Evolutionary conservation across 164 flowering plant genomes (phyloP).

Genomic region (Stephania cephalantha): DNA sequence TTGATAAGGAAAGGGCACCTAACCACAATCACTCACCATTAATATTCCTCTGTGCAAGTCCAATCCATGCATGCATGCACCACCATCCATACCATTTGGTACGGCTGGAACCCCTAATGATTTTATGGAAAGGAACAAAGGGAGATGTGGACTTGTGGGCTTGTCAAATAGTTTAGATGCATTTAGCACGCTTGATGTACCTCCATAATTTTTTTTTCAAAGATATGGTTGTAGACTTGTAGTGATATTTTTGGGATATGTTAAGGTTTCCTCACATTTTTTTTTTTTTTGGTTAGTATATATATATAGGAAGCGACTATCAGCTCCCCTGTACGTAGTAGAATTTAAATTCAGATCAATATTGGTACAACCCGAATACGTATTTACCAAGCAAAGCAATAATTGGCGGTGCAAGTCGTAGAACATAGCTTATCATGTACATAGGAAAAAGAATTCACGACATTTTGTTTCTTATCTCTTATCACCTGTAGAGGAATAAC

Average conservation of each 20-base stretch:
- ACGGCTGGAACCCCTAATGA: slow-evolving; percentile 4
- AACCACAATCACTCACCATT: slow-evolving; percentile 4
- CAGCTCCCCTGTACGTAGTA: no score
- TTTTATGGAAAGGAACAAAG: slow-evolving; percentile 5
- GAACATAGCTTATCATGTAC: not conserved
- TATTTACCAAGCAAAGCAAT: no score
- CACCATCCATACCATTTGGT: not conserved
- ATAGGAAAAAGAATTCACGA: not conserved
- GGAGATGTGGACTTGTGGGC: not conserved
- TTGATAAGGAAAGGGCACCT: slow-evolving; percentile 13
- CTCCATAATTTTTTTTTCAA: not conserved
- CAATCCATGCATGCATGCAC: slow-evolving; percentile 12
- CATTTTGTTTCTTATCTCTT: not conserved
- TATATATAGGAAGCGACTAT: no score
- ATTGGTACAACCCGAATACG: no score
- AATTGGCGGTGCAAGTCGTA: no score
- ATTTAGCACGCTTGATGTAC: not conserved
- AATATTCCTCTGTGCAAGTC: not conserved
- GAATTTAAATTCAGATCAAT: no score
- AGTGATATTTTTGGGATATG: no score
- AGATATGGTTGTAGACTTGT: no score
- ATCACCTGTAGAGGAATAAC: not conserved
- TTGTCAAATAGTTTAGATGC: not conserved
- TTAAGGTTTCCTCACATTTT: no score
- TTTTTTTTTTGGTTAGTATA: no score